Conservation (phyloP, 2,329 filamentous ascomycete species). For the Alternaria panax region DNA sequence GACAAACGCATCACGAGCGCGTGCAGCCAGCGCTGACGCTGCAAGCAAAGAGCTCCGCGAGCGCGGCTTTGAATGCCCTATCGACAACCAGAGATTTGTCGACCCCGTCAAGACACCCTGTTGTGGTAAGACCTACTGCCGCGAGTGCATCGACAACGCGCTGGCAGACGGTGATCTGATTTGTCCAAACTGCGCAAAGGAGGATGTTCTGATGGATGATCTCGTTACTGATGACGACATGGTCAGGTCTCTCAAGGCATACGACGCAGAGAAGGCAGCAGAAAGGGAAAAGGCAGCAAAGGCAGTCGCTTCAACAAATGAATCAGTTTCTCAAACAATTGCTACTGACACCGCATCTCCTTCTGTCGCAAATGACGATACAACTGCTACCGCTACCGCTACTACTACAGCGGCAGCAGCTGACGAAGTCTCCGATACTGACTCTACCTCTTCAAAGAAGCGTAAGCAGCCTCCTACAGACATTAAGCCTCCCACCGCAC, state of each 20-base stretch:
- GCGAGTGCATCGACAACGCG: conserved; percentile 99
- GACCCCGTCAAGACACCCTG: conserved; percentile 99
- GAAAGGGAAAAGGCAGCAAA: conserved; percentile 49
- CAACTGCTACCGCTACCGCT: conserved; percentile 35
- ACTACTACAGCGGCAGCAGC: conserved; percentile 44
- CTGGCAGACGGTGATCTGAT: conserved; percentile 98
- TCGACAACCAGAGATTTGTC: conserved; percentile 98
- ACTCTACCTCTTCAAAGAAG: conserved; percentile 68
- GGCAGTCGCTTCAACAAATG: conserved; percentile 32
- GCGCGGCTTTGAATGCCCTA: conserved; percentile 86
- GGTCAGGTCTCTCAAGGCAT: conserved; percentile 79
- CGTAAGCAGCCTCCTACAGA: conserved; percentile 77
- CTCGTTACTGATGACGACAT: conserved; percentile 77
- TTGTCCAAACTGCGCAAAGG: conserved; percentile 89
- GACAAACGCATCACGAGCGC: conserved; percentile 82
- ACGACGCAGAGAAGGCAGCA: conserved; percentile 62
- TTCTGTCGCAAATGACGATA: conserved; percentile 33
- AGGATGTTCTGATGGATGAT: conserved; percentile 92
- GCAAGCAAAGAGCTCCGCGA: conserved; percentile 88
- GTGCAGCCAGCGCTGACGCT: conserved; percentile 77
- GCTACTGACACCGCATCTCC: conserved; percentile 21
- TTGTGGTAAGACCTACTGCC: conserved; percentile 98
- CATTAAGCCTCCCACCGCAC: conserved; percentile 55
- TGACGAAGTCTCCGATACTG: conserved; percentile 46
- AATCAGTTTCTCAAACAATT: conserved; percentile 24